Percentiles rank a stretch among this genome's conserved stretches.
phyloP scores from a whole-genome alignment of 495 filamentous ascomycete species.

The Aspergillus sclerotiicarbonarius region DNA sequence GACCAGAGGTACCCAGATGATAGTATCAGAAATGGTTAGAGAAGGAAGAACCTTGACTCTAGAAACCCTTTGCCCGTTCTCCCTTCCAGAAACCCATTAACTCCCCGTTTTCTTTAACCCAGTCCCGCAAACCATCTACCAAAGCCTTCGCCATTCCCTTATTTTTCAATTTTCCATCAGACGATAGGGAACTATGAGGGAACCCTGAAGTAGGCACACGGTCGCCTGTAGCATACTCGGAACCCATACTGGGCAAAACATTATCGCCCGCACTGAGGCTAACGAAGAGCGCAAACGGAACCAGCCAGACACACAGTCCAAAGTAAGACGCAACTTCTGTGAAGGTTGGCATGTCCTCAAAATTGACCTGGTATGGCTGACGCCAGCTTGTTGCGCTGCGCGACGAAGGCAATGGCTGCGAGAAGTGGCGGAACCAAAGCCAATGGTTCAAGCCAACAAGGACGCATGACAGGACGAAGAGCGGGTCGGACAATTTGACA shows the following conservation, averaged over 20 bases:
- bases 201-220: conserved; percentile 45
- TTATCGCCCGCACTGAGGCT: conserved; percentile 91
- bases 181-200: conserved; percentile 31
- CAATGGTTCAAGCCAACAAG: conserved; percentile 92
- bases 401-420: conserved; percentile 44
- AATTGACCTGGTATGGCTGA: conserved; percentile 56
- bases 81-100: conserved; percentile 67
- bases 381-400: conserved; percentile 37
- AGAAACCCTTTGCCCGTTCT: conserved; percentile 48
- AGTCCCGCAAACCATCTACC: conserved; percentile 73
- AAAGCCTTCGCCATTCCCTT: conserved; percentile 89
- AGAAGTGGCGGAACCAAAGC: conserved; percentile 95
- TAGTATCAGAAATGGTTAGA: too few relatives aligned
- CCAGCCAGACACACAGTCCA: conserved; percentile 92
- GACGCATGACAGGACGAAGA: conserved; percentile 82
- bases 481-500: conserved; percentile 82
- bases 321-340: conserved; percentile 96
- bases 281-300: conserved; percentile 94
- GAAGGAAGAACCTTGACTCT: neutral
- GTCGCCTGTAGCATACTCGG: conserved; percentile 61
- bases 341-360: conserved; percentile 71
- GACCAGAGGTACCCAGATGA: too few relatives aligned
- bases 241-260: conserved; percentile 83
- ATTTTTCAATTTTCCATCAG: conserved; percentile 55
- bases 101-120: conserved; percentile 69